Evolutionary conservation across 441 rosid species (phyloP).

Genomic region (Pelargonium australe): DNA sequence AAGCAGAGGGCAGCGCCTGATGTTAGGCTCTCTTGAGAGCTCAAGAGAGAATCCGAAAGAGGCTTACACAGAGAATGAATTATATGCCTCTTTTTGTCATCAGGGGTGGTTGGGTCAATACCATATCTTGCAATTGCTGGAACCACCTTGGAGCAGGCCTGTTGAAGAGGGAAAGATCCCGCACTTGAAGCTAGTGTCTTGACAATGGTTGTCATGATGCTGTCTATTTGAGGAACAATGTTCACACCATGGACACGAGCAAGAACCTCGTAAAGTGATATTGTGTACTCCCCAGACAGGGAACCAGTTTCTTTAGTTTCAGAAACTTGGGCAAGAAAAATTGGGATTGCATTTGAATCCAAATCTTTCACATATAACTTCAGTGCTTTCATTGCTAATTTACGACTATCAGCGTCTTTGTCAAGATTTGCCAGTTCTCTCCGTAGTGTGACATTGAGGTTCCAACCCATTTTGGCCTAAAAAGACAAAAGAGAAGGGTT

Average conservation of each 20-base stretch:
- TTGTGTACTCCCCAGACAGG: conserved; percentile 85
- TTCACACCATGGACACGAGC: conserved; percentile 92
- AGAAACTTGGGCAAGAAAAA: conserved; percentile 84
- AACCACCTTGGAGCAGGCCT: conserved; percentile 93
- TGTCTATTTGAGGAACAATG: conserved; percentile 76
- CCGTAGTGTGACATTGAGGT: conserved; percentile 60
- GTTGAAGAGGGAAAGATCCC: conserved; percentile 88
- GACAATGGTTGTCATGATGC: conserved; percentile 66
- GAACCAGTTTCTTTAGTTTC: conserved; percentile 87
- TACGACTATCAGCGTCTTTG: conserved; percentile 84
- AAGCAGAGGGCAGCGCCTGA: conserved; percentile 95
- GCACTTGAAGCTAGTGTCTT: conserved; percentile 84
- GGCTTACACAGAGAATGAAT: conserved; percentile 82
- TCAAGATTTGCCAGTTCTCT: conserved; percentile 84
- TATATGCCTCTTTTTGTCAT: conserved; percentile 61
- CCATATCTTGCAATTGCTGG: conserved; percentile 95
- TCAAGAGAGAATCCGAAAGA: conserved; percentile 69
- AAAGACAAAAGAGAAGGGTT: conserved; percentile 16
- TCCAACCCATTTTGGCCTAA: conserved; percentile 62
- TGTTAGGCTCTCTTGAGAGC: conserved; percentile 72
- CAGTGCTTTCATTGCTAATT: conserved; percentile 86
- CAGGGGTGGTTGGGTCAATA: conserved; percentile 73
- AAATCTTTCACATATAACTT: conserved; percentile 76
- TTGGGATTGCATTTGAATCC: conserved; percentile 84
- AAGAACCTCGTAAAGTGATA: conserved; percentile 91